Evolutionary conservation across 768 basidiomycete genomes (phyloP).

Genomic region (Kockovaella imperatae): DNA sequence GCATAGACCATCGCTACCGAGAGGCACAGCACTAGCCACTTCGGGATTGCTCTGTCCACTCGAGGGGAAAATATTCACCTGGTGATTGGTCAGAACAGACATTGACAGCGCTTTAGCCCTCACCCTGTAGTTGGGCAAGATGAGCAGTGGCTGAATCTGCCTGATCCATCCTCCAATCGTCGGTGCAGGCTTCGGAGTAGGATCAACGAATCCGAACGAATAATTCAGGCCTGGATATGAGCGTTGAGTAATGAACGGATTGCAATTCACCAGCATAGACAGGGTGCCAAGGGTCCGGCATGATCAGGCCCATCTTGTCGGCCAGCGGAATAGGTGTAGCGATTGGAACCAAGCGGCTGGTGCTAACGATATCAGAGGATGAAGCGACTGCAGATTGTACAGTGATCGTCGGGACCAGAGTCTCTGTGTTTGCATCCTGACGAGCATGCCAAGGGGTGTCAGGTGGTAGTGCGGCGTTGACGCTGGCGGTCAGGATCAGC

Average conservation of each 20-base stretch:
- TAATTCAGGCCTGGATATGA: constrained; percentile 27
- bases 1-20: constrained; percentile 29
- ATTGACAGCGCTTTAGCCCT: constrained; percentile 1
- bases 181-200: constrained; percentile 26
- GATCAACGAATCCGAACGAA: constrained; percentile 41
- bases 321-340: constrained; percentile 21
- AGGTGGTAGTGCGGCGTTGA: background rate
- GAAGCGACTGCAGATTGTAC: too few relatives aligned
- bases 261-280: constrained; percentile 30
- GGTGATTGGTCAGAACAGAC: background rate
- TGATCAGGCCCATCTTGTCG: constrained; percentile 39
- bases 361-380: background rate
- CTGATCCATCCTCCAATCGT: constrained; percentile 33
- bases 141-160: constrained; percentile 35
- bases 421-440: background rate
- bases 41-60: constrained; percentile 18
- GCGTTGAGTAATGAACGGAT: background rate
- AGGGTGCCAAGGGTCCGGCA: constrained; percentile 37
- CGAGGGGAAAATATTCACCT: constrained; percentile 37
- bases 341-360: too few relatives aligned
- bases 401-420: background rate
- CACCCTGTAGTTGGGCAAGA: constrained; percentile 37
- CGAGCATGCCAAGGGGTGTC: background rate
- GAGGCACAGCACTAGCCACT: constrained; percentile 11
- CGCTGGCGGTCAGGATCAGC: background rate